phyloP scores from a whole-genome alignment of 148 eudicot species.

The Drosera capensis region DNA sequence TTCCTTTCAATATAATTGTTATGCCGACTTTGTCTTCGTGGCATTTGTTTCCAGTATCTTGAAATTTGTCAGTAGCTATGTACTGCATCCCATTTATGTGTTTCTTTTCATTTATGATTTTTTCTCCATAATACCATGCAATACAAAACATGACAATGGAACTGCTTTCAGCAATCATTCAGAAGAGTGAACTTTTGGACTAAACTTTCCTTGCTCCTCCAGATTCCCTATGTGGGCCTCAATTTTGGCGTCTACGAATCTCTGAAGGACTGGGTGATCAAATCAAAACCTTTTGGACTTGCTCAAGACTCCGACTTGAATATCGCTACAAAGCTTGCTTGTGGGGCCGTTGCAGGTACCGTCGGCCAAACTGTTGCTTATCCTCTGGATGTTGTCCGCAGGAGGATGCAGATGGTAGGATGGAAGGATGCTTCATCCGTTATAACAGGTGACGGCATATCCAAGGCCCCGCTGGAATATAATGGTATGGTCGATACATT shows the following conservation, averaged over 20 bases:
- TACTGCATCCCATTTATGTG: no score
- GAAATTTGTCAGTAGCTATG: no score
- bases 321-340: conserved; percentile 73
- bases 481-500: conserved; percentile 86
- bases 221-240: conserved; percentile 93
- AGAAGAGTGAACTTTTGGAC: neutral
- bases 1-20: conserved; percentile 4
- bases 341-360: conserved; percentile 92
- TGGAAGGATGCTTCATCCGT: conserved; percentile 74
- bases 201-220: conserved; percentile 7
- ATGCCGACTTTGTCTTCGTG: neutral
- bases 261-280: conserved; percentile 68
- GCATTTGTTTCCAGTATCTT: neutral
- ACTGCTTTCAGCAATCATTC: neutral
- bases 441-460: conserved; percentile 61
- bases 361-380: conserved; percentile 92
- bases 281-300: conserved; percentile 48
- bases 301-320: conserved; percentile 58
- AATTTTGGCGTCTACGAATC: conserved; percentile 92
- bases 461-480: conserved; percentile 55
- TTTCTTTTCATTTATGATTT: no score
- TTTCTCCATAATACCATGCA: no score
- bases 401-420: conserved; percentile 97
- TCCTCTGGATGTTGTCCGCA: conserved; percentile 84
- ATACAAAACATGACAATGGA: no score